Percentiles rank a stretch among this genome's conserved stretches.
These are phyloP conservation scores for Scenedesmus sp. DNA, from an alignment of 163 green algal genomes.

Conservation along the genomic window DNA sequence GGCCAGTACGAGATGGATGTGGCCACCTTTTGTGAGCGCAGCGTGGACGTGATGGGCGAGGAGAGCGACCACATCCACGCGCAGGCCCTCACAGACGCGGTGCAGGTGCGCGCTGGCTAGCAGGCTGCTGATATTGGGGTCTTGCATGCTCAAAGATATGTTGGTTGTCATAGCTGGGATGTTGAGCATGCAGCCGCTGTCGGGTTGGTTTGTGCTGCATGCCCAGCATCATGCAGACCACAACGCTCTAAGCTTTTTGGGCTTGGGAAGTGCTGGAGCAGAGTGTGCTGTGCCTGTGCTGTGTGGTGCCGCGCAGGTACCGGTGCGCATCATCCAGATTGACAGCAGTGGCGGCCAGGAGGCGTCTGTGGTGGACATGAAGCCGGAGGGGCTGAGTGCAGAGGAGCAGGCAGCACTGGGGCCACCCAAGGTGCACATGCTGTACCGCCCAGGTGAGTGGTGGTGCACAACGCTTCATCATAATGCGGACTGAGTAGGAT, in stretches of 20 bases:
- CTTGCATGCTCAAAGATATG: background rate
- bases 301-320: constrained; percentile 9
- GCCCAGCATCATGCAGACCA: background rate
- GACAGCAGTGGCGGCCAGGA: constrained; percentile 39
- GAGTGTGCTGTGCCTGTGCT: background rate
- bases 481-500: too few species aligned
- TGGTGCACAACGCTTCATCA: too few species aligned
- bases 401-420: constrained; percentile 28
- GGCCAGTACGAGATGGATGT: constrained; percentile 73
- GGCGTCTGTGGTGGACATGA: constrained; percentile 31
- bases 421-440: constrained; percentile 38
- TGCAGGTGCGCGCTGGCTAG: constrained; percentile 73
- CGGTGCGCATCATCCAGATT: constrained; percentile 44
- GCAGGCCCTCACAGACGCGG: constrained; percentile 90
- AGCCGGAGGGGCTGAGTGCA: constrained; percentile 18
- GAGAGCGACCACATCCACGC: constrained; percentile 97
- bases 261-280: background rate
- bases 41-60: constrained; percentile 96
- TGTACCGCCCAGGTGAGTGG: constrained; percentile 36
- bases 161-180: background rate
- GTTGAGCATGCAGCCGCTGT: background rate
- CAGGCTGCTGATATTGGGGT: background rate
- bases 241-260: background rate
- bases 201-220: background rate
- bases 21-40: constrained; percentile 84